Evolutionary conservation across 805 yeast genomes (phyloP).

Genomic region (Wickerhamiella alocasiicola): DNA sequence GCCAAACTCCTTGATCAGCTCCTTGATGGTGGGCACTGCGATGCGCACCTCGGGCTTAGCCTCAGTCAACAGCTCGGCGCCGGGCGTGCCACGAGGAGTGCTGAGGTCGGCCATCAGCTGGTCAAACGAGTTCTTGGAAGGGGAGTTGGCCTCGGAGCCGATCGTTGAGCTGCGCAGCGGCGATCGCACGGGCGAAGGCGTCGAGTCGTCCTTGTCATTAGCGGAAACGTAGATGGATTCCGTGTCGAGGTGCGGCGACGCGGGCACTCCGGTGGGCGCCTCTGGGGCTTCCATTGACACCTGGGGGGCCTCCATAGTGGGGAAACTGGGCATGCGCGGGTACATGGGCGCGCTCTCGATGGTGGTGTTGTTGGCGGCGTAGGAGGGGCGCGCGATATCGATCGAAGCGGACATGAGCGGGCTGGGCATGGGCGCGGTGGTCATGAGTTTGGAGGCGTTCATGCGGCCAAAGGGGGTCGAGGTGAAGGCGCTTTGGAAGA

Average conservation of each 20-base stretch:
- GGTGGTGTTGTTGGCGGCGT: neutral
- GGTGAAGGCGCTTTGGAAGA: slow-evolving; percentile 3
- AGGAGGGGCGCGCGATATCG: slow-evolving; percentile 6
- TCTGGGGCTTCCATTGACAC: neutral
- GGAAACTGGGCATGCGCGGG: slow-evolving; percentile 7
- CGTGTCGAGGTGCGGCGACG: too few relatives aligned
- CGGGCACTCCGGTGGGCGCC: neutral
- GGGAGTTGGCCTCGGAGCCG: slow-evolving; percentile 3
- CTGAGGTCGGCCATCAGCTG: neutral
- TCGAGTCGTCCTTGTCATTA: neutral
- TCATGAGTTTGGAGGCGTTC: slow-evolving; percentile 1
- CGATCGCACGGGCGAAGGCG: slow-evolving; percentile 5
- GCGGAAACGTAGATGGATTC: neutral
- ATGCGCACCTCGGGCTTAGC: neutral
- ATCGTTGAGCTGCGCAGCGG: neutral
- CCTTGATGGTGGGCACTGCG: neutral
- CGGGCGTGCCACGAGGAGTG: neutral
- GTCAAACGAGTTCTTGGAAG: slow-evolving; percentile 2
- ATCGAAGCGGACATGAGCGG: neutral
- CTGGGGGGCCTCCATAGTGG: neutral
- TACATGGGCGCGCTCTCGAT: neutral
- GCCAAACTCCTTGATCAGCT: slow-evolving; percentile 1
- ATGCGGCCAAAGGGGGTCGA: slow-evolving; percentile 4
- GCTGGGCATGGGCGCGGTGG: slow-evolving; percentile 2
- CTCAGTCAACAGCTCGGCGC: neutral